These are phyloP conservation scores for Dioscorea dumetorum DNA, from an alignment of 106 monocot species.

Conservation along the genomic window DNA sequence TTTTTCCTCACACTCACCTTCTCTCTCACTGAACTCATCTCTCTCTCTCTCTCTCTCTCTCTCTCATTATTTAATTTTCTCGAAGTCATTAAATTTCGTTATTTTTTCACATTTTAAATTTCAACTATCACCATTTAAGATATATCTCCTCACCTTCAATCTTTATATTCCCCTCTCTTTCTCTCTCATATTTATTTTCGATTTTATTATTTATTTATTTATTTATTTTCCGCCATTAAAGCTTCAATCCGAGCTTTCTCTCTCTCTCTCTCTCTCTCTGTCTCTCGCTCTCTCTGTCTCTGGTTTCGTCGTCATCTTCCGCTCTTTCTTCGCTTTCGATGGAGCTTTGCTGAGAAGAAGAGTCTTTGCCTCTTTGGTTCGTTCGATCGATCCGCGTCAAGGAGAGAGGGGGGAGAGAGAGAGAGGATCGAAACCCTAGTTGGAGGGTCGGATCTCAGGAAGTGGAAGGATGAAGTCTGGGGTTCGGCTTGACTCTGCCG, in stretches of 20 bases:
- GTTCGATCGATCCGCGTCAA: too few species aligned
- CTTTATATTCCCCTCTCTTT: not conserved
- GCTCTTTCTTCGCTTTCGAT: not conserved
- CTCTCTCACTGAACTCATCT: not conserved
- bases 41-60: not conserved
- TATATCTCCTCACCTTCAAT: not conserved
- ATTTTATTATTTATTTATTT: too few species aligned
- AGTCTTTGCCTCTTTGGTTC: not conserved
- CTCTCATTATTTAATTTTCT: not conserved
- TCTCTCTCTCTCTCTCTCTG: slow-evolving; percentile 1
- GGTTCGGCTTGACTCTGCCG: too few species aligned
- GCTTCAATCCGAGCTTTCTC: too few species aligned
- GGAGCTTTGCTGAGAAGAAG: not conserved
- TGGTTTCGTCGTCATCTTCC: not conserved
- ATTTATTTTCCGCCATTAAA: too few species aligned
- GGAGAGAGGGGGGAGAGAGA: too few species aligned
- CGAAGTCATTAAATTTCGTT: not conserved
- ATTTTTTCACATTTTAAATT: too few species aligned
- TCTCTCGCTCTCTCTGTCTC: not conserved
- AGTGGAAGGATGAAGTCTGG: too few species aligned
- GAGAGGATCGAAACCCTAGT: too few species aligned
- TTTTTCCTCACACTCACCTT: too few species aligned
- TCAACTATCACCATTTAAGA: not conserved
- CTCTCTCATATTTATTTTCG: too few species aligned
- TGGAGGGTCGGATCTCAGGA: too few species aligned